Base-by-base conservation (phyloP, 306 rosid species). In the Canavalia ensiformis region DNA sequence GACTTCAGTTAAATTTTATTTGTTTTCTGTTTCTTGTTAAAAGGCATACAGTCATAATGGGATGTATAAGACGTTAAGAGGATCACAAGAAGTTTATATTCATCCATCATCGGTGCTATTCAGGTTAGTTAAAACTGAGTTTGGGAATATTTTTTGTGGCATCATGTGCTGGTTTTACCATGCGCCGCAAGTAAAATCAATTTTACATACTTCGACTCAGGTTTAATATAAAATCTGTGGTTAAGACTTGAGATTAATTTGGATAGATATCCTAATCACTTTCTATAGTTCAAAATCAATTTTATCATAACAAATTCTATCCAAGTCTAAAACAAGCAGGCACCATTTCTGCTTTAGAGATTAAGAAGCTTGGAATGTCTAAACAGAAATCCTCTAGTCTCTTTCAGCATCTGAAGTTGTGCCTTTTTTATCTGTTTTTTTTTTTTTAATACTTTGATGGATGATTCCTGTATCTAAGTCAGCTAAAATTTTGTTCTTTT, bases 41-140 rank as follows among this genome's bases (percentile, higher is more conserved):
- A 68, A 95, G 99, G 93, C 90, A 80, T 91, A 85, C 87, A 89
- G 97, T 68, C 97, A 90, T 74, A 87, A 80, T 68, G 97, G 99
- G 72, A 87, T 83, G 89, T 95, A 95, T 78, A 95, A 90, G 92
- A 95, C 95, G 9, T 49, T 91, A 44, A 88, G 97, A 90, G 94
- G 97, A 65, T 93, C 93, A 49, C 91, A 93, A 84, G 99, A 90
- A 86, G 97, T 93, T 74, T 90, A 89, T 77, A 89, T 95, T 65
- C 99, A 95, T 81, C 99, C 99, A 6, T 95, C 95, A 5, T 93
- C 95, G 44, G 97, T 95, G 82, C 84, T 93, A 82, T 93, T 95
- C 94, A 90, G 97, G 99, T 93, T 72, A 60, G 93, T 81, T 25
- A 31, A 60, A 74, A 74, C 46, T 33, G 47, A 62, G 59, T 77